phyloP scores from a whole-genome alignment of 2,329 filamentous ascomycete genomes.

The Westerdykella ornata region DNA sequence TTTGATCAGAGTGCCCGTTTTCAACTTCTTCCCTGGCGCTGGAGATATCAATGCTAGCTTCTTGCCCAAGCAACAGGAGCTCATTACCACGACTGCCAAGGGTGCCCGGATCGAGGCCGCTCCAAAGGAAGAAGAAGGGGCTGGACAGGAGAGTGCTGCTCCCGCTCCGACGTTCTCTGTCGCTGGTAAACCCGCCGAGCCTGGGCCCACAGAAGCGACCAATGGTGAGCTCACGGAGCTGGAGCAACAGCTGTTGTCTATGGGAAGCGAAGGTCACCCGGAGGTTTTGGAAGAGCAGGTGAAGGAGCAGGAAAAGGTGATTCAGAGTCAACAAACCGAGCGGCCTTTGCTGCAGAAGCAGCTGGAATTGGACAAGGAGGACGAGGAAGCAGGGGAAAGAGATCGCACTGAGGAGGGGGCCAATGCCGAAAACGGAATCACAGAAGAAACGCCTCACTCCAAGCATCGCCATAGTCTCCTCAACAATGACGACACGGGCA shows the following conservation, averaged over 20 bases:
- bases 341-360: slow-evolving; percentile 88
- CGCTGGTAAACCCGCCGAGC: slow-evolving; percentile 19
- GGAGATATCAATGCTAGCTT: slow-evolving; percentile 99
- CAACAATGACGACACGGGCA: slow-evolving; percentile 79
- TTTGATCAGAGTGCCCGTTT: slow-evolving; percentile 87
- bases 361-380: slow-evolving; percentile 79
- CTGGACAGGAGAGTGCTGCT: slow-evolving; percentile 10
- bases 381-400: slow-evolving; percentile 53
- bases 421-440: slow-evolving; percentile 36
- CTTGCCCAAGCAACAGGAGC: slow-evolving; percentile 62
- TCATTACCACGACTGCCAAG: slow-evolving; percentile 18
- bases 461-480: slow-evolving; percentile 67
- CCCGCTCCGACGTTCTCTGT: slow-evolving; percentile 12
- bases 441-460: slow-evolving; percentile 24
- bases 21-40: slow-evolving; percentile 97
- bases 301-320: slow-evolving; percentile 76
- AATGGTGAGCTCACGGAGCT: slow-evolving; percentile 52
- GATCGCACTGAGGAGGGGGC: slow-evolving; percentile 44
- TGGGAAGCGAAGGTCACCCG: slow-evolving; percentile 65
- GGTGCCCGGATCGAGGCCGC: slow-evolving; percentile 6
- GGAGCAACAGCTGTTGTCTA: slow-evolving; percentile 68
- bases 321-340: slow-evolving; percentile 84
- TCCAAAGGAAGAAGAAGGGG: slow-evolving; percentile 5
- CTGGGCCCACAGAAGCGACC: slow-evolving; percentile 11
- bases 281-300: slow-evolving; percentile 65